Conservation (phyloP, 441 rosid species). For the California macrophylla region DNA sequence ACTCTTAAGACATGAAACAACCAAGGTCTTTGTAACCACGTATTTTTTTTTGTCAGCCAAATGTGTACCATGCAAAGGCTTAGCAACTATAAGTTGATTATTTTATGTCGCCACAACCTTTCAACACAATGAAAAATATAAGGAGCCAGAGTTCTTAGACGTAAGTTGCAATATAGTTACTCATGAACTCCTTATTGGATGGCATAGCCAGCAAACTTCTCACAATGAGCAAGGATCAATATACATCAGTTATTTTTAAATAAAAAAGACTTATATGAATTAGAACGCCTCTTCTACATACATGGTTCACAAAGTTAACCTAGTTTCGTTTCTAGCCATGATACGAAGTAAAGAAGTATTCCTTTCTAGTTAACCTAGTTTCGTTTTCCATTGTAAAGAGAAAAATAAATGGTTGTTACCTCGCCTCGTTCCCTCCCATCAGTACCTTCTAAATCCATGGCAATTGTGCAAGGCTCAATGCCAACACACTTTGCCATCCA, state of each 20-base stretch:
- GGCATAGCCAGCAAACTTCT: not conserved
- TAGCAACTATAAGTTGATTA: not conserved
- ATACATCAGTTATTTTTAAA: not conserved
- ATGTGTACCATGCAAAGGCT: too few species aligned
- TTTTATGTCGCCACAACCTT: not conserved
- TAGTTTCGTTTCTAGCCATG: constrained; percentile 3
- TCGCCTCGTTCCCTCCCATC: constrained; percentile 94
- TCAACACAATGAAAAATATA: not conserved
- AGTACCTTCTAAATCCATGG: constrained; percentile 92
- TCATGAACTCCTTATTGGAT: not conserved
- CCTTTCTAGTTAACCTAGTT: not conserved
- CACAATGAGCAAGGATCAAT: not conserved
- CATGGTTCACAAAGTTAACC: not conserved
- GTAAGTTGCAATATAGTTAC: not conserved
- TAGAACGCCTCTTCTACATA: not conserved
- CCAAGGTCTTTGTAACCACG: not conserved
- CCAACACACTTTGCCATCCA: constrained; percentile 76
- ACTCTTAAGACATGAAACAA: not conserved
- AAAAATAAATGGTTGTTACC: constrained; percentile 31
- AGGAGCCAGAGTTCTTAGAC: not conserved
- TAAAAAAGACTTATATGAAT: not conserved
- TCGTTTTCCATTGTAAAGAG: not conserved
- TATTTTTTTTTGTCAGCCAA: too few species aligned
- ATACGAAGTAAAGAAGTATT: not conserved
- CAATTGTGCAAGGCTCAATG: constrained; percentile 71